Evolutionary conservation across 805 yeast genomes (phyloP), one percentile per base, ranked within the genome.

Genomic region (Monosporozyma aquatica): DNA sequence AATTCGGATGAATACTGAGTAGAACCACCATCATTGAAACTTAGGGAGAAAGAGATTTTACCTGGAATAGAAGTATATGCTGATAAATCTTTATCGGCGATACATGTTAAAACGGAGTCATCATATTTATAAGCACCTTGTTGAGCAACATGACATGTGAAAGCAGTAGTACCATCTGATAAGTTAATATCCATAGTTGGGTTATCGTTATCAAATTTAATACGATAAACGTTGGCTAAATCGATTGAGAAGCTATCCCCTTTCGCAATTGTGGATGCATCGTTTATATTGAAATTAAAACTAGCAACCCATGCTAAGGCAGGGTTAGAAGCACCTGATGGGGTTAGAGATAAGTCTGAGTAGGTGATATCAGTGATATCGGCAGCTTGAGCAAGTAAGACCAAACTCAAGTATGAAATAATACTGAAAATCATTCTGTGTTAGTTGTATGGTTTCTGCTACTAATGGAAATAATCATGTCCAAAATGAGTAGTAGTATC

Each of bases 1-100:
- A 66, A 37, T 38, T 65, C 69, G 4, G 33, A 41, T 36, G 47
- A 54, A 17, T 53, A 38, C 40, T 55, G 45, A 3, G 53, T 37
- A 21, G 64, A 56, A 26, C 64, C 69, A 48, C 70, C 71, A 44
- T 47, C 58, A 41, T 56, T 57, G 37, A 66, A 65, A 37, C 54
- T 53, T 3, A 64, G 49, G 8, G 58, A 50, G 21, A 60, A 54
- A 3, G 57, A 45, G 5, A 67, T 47, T 2, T 54, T 34, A 20
- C 70, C 71, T 3, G 47, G 33, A 13, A 62, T 28, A 1, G 58
- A 41, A 4, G 32, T 41, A 34, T 46, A 53, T 2, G 47, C 27
- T 6, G 53, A 45, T 6, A 55, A 30, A 23, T 47, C 58, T 9
- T 44, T 46, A 3, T 42, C 35, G 7, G 64, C 56, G 6, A 44